phyloP scores from a whole-genome alignment of 441 rosid genomes.

The Melastoma candidum region DNA sequence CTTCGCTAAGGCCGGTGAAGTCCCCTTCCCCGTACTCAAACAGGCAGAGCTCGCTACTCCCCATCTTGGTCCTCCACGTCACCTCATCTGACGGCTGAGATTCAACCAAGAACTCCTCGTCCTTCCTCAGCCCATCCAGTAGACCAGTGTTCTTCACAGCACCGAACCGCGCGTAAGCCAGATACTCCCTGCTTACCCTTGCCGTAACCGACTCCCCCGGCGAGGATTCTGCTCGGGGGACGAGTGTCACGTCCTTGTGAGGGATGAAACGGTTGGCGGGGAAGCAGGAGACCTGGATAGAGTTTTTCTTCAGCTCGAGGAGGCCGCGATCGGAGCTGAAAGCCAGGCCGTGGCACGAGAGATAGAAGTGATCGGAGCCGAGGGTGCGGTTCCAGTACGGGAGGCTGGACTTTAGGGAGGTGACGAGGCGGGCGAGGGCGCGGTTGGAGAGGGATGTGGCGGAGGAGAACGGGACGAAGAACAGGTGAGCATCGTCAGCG shows the following conservation, averaged over 20 bases:
- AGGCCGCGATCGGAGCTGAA: constrained; percentile 35
- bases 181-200: constrained; percentile 10
- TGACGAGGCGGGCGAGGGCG: constrained; percentile 21
- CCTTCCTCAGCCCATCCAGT: constrained; percentile 16
- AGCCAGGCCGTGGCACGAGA: constrained; percentile 34
- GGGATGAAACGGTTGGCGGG: constrained; percentile 41
- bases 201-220: constrained; percentile 1
- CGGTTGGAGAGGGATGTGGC: constrained; percentile 25
- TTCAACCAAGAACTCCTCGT: constrained; percentile 32
- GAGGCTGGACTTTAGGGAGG: constrained; percentile 20
- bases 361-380: constrained; percentile 50
- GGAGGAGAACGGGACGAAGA: constrained; percentile 40
- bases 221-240: constrained; percentile 14
- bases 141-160: constrained; percentile 18
- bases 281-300: constrained; percentile 44
- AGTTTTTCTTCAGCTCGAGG: constrained; percentile 47
- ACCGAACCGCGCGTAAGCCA: constrained; percentile 23
- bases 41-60: constrained; percentile 34
- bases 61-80: constrained; percentile 19
- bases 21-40: constrained; percentile 31
- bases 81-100: constrained; percentile 30
- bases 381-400: constrained; percentile 59
- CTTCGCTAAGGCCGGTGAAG: constrained; percentile 28
- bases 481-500: constrained; percentile 46
- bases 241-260: constrained; percentile 47